Conservation (phyloP, 306 rosid species). For the Cyamopsis tetragonoloba region DNA sequence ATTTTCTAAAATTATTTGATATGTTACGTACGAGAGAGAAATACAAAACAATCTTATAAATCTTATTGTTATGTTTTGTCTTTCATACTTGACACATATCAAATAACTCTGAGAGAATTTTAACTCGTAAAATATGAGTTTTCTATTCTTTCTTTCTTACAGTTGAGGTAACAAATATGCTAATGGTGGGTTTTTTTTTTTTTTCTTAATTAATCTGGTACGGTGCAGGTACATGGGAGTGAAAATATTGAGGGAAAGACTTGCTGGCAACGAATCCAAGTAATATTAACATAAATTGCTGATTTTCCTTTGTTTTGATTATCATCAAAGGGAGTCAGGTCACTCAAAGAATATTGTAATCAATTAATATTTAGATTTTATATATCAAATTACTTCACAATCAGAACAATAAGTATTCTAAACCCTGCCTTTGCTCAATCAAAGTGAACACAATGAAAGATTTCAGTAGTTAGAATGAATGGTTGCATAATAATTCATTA, state of each 20-base stretch:
- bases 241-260: conserved; percentile 54
- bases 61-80: too few relatives aligned
- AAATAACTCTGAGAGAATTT: too few relatives aligned
- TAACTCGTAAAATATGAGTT: too few relatives aligned
- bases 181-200: background rate
- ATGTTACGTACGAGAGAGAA: too few relatives aligned
- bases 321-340: background rate
- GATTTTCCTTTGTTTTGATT: background rate
- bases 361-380: background rate
- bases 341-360: background rate
- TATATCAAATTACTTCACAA: background rate
- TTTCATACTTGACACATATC: too few relatives aligned
- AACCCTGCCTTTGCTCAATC: background rate
- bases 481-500: background rate
- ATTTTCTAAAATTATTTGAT: too few relatives aligned
- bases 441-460: background rate
- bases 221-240: conserved; percentile 73
- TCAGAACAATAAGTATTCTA: background rate
- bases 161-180: background rate
- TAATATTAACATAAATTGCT: background rate
- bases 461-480: too few relatives aligned
- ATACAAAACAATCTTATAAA: too few relatives aligned
- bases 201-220: background rate
- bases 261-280: background rate
- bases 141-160: background rate